Evolutionary conservation across 75 land plant genomes (phyloP).

Genomic region (Cupressus sempervirens): DNA sequence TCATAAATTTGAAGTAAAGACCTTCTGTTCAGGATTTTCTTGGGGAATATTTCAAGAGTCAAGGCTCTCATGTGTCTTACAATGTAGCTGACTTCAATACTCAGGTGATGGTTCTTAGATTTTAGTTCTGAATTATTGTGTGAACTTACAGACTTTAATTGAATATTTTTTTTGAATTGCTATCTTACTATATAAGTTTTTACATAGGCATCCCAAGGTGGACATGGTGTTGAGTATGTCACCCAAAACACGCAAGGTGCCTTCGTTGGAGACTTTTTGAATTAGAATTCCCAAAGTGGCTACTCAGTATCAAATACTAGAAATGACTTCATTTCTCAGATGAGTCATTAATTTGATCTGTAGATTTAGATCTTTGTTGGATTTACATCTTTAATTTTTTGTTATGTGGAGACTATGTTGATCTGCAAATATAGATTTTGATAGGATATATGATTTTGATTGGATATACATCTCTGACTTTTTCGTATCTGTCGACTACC

Average conservation of each 20-base stretch:
- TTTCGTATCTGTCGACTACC: too few species aligned
- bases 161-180: neutral
- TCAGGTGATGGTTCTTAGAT: conserved; percentile 44
- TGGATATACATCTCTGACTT: too few species aligned
- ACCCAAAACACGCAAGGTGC: conserved; percentile 75
- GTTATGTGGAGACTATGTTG: neutral
- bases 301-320: conserved; percentile 63
- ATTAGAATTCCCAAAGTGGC: conserved; percentile 82
- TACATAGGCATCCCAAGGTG: conserved; percentile 47
- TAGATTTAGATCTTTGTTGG: neutral
- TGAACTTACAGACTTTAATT: neutral
- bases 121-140: neutral
- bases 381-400: neutral
- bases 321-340: conserved; percentile 94
- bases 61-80: conserved; percentile 96
- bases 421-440: too few species aligned
- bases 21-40: conserved; percentile 65
- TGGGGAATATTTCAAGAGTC: conserved; percentile 97
- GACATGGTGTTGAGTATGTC: conserved; percentile 82
- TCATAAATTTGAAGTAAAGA: neutral
- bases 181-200: neutral
- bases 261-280: conserved; percentile 77
- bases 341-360: conserved; percentile 10
- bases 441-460: too few species aligned
- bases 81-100: conserved; percentile 77